Base-by-base conservation (phyloP, 2,329 filamentous ascomycete species). In the Aureobasidium sp. region DNA sequence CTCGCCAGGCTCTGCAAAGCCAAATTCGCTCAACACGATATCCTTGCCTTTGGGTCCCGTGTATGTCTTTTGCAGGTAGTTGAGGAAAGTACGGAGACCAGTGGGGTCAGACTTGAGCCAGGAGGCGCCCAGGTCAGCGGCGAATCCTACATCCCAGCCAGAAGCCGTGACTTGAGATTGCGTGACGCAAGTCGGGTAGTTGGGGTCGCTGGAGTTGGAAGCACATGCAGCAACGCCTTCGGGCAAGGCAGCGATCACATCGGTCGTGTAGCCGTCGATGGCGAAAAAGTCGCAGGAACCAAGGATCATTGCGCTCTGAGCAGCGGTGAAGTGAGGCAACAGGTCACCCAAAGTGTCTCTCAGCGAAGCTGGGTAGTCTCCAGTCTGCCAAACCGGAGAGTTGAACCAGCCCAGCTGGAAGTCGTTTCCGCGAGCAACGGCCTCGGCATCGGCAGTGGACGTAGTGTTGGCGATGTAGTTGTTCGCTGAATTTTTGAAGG, bases 251-350 rank as follows among this genome's bases (percentile, higher is more conserved):
- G 89, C 81, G 14, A 83, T 69, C 25, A 80, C 77, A 1, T 47
- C 44, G 44, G 87, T 82, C 68, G 82, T 85, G 29, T 87, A 81
- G 14, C 84, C 81, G 42, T 87, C 84, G 62, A 73, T 69, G 25
- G 71, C 72, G 63, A 72, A 75, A 61, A 73, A 70, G 63, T 75
- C 73, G 20, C 66, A 66, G 2, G 70, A 68, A 14, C 52, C 52
- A 47, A 47, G 44, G 7, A 47, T 47, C 44, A 47, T 47, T 29
- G 44, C 44, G 25, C 44, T 47, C 15, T 49, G 47, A 5, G 47
- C n/a, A 22, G 47, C 20, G 5, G 72, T 75, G 56, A 74, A 76
- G 11, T 64, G 62, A 0, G 67, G 67, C 2, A 74, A 64, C 62
- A 73, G 70, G 39, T 66, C 68, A 2, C 66, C 67, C 5, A 76